Evolutionary conservation across 129 eudicot species (phyloP).

Genomic region (Helianthus tuberosus): DNA sequence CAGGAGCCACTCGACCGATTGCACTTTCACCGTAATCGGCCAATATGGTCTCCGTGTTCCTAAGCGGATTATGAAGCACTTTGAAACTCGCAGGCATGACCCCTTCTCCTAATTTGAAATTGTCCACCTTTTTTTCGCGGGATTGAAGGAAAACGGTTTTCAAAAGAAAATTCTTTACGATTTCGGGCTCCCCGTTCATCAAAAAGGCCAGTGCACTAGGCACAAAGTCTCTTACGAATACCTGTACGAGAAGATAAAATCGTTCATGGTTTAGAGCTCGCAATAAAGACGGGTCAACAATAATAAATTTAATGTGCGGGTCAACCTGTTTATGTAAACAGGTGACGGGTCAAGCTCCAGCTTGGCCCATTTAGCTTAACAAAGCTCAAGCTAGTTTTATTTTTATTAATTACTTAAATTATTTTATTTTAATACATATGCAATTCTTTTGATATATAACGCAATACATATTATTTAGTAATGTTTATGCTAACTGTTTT

Average conservation of each 20-base stretch:
- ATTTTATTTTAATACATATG: no score
- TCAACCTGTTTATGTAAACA: background rate
- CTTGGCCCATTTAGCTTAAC: no score
- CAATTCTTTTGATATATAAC: no score
- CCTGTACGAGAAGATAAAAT: conserved; percentile 40
- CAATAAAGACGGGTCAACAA: background rate
- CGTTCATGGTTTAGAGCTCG: background rate
- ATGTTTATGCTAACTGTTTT: no score
- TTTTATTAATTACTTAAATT: no score
- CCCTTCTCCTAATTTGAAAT: conserved; percentile 90
- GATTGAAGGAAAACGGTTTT: conserved; percentile 90
- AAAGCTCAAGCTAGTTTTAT: no score
- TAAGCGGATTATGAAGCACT: conserved; percentile 80
- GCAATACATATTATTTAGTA: no score
- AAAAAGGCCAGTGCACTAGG: conserved; percentile 96
- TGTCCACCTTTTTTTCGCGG: conserved; percentile 89
- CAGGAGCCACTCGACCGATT: conserved; percentile 97
- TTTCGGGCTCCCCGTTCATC: conserved; percentile 95
- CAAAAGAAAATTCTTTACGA: conserved; percentile 80
- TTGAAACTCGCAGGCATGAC: conserved; percentile 99
- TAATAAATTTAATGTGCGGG: background rate
- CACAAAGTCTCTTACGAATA: conserved; percentile 89
- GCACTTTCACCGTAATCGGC: conserved; percentile 99
- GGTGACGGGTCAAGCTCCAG: background rate
- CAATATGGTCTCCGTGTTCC: conserved; percentile 71